These are phyloP conservation scores for Hypholoma fasciculare DNA, from an alignment of 768 basidiomycete genomes.

Conservation along the genomic window DNA sequence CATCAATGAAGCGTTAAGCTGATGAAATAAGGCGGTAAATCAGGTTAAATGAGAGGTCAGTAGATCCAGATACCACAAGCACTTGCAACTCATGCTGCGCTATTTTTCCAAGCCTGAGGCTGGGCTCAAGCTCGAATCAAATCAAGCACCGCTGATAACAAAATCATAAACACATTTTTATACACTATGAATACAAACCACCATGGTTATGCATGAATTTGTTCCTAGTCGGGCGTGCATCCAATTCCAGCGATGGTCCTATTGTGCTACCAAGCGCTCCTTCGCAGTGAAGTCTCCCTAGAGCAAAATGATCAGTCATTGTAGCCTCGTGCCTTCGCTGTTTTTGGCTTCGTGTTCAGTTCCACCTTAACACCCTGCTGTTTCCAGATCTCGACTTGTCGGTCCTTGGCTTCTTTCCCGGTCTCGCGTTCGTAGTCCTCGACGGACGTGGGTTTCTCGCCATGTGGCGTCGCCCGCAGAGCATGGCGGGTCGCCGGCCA, in stretches of 20 bases:
- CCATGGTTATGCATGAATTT: neutral
- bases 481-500: slow-evolving; percentile 79
- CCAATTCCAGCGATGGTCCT: too few species aligned
- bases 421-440: slow-evolving; percentile 63
- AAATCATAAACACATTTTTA: neutral
- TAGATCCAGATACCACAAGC: too few species aligned
- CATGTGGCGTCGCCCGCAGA: slow-evolving; percentile 79
- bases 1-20: too few species aligned
- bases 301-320: slow-evolving; percentile 45
- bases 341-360: slow-evolving; percentile 24
- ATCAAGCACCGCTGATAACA: too few species aligned
- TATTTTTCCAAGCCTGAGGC: too few species aligned
- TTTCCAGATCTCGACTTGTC: slow-evolving; percentile 72
- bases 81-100: too few species aligned
- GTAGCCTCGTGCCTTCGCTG: slow-evolving; percentile 50
- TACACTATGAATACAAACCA: neutral
- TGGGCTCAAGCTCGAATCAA: too few species aligned
- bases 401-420: slow-evolving; percentile 72
- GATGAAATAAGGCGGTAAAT: too few species aligned
- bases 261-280: too few species aligned
- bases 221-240: neutral
- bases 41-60: too few species aligned
- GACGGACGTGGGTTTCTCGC: slow-evolving; percentile 76
- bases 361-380: slow-evolving; percentile 55
- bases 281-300: neutral